Evolutionary conservation across 768 basidiomycete species (phyloP), one percentile per base, ranked within the genome.

Genomic region (Mycena galopus): DNA sequence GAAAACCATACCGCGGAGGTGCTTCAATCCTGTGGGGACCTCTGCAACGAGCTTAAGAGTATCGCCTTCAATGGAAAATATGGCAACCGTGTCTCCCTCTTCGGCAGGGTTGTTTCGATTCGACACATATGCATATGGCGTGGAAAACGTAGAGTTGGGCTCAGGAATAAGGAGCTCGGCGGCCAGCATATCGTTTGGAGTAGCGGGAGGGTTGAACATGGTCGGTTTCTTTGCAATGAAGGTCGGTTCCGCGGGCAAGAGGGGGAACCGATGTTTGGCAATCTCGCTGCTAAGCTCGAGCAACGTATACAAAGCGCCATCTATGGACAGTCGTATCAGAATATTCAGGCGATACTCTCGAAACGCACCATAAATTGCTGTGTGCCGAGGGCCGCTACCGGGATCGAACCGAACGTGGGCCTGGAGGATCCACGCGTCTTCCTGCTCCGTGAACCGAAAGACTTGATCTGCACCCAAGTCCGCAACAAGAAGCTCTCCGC

Each of bases 381-480:
- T 85, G 77, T 96, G 94, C 35, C 94, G 84, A 10, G 94, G 94
- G 1, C 94, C 94, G 37, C 89, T 84, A 0, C 94, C 94, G 3
- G 84, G 78, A 72, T 86, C 83, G 77, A 84, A 85, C 30, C 82
- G 75, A 50, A 94, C 79, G 37, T 84, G 82, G 7, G 87, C 90
- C n/a, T 77, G 78, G 58, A 89, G 76, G 23, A 81, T 78, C 89
- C 94, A 92, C 33, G 76, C 78, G 2, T 86, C 89, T 23, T 81
- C 80, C 11, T 77, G 79, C 77, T 88, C 86, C 74, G 81, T 82
- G 69, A 92, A 83, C 66, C 88, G 83, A 81, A 88, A 90, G 19
- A 94, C 87, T 63, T 86, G 85, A 78, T 96, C 95, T 3, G 88
- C 86, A 5, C 95, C 95, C 8, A 96, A 84, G 79, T 96, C 94